A percentile compares a stretch with the other conserved stretches of the same genome.
phyloP scores from a whole-genome alignment of 768 basidiomycete species.

The Baorangia bicolor region DNA sequence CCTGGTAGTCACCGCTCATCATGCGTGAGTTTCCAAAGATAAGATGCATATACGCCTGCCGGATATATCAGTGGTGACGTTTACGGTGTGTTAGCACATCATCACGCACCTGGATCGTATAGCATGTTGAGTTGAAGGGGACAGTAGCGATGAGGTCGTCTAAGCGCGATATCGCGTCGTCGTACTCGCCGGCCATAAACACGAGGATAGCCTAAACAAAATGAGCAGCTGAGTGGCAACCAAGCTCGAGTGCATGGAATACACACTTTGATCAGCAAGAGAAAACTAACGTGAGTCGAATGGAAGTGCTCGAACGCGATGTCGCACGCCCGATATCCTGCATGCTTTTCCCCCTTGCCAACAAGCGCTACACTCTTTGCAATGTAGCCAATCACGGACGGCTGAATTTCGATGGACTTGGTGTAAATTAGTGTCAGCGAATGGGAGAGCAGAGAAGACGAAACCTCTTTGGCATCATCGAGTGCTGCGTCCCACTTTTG shows the following conservation, averaged over 20 bases:
- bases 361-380: too few species aligned
- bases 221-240: too few species aligned
- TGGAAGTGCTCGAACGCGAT: neutral
- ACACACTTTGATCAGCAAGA: conserved; percentile 7
- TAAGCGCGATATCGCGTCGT: too few species aligned
- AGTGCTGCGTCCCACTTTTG: too few species aligned
- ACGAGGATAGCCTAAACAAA: neutral
- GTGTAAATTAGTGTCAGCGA: neutral
- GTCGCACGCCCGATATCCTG: neutral
- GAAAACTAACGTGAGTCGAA: neutral
- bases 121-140: too few species aligned
- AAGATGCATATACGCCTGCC: conserved; percentile 3
- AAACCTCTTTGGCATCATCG: conserved; percentile 1
- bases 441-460: neutral
- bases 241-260: neutral
- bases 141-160: neutral
- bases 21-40: neutral
- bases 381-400: conserved; percentile 1
- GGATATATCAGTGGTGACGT: neutral
- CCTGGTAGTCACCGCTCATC: neutral
- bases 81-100: too few species aligned
- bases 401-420: neutral
- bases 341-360: too few species aligned
- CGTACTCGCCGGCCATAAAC: neutral
- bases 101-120: neutral